Evolutionary conservation across 2,329 filamentous ascomycete genomes (phyloP).

Genomic region (Sporothrix euskadiensis): DNA sequence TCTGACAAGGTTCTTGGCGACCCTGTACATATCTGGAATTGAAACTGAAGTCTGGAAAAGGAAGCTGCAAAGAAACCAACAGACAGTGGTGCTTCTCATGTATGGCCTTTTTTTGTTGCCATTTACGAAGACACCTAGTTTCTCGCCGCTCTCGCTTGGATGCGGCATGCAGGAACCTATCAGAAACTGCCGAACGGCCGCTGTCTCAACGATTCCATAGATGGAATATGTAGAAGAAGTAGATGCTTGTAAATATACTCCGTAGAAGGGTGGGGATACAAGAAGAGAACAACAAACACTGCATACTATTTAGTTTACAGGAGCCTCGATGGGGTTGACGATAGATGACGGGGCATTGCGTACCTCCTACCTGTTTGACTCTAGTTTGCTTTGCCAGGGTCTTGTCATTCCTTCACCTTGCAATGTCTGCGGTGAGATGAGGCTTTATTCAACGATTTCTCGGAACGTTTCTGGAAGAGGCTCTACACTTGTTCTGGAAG

Average conservation of each 20-base stretch:
- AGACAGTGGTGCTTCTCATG: not conserved
- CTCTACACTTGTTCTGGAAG: not conserved
- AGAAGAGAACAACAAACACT: not conserved
- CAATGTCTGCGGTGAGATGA: not conserved
- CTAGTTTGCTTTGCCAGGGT: slow-evolving; percentile 2
- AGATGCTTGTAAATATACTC: not conserved
- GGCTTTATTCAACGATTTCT: not conserved
- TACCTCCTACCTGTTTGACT: slow-evolving; percentile 18
- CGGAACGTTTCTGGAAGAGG: not conserved
- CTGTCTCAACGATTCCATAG: not conserved
- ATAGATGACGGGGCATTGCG: not conserved
- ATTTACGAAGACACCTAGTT: not conserved
- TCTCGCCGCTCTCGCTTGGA: not conserved
- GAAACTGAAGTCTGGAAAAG: not conserved
- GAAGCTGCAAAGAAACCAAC: not conserved
- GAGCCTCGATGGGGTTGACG: not conserved
- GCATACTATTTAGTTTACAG: not conserved
- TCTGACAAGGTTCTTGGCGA: not conserved
- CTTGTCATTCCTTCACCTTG: not conserved
- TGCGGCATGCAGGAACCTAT: not conserved
- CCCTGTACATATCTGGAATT: not conserved
- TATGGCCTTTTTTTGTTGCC: not conserved
- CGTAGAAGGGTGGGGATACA: not conserved
- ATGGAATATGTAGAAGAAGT: not conserved
- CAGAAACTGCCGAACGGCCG: not conserved